Conservation (phyloP, 2,329 filamentous ascomycete genomes). For the Apiospora arundinis region DNA sequence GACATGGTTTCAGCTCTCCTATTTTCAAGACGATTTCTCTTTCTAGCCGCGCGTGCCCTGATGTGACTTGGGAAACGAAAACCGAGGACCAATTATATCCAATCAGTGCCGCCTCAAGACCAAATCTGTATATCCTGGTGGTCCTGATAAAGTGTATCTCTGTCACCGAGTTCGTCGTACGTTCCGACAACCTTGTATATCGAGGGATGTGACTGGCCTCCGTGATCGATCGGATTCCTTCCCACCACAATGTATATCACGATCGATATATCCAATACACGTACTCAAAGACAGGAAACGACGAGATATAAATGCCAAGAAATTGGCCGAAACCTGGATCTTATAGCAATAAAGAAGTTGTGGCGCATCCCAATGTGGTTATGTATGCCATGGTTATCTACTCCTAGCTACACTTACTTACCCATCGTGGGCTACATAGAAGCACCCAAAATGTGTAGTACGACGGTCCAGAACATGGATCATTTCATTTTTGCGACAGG, state of each 20-base stretch:
- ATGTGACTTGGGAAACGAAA: too few relatives aligned
- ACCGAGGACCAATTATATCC: too few relatives aligned
- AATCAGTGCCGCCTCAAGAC: neutral
- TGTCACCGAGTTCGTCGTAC: neutral
- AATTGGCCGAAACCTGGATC: neutral
- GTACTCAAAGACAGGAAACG: neutral
- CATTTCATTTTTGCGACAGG: neutral
- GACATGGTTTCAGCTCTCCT: neutral
- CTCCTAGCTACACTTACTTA: neutral
- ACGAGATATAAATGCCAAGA: neutral
- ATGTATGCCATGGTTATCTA: neutral
- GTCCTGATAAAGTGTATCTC: neutral
- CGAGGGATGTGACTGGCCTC: neutral
- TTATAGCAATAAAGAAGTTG: neutral
- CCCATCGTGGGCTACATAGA: neutral
- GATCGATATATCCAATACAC: neutral
- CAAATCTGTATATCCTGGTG: neutral
- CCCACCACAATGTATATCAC: neutral
- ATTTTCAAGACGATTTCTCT: neutral
- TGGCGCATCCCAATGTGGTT: neutral
- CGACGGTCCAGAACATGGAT: neutral
- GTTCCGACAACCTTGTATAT: neutral
- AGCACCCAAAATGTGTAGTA: neutral
- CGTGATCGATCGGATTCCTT: neutral
- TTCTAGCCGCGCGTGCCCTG: neutral